Evolutionary conservation across 2,329 filamentous ascomycete species (phyloP), one percentile per base, ranked within the genome.

Genomic region (Aspergillus sp.): DNA sequence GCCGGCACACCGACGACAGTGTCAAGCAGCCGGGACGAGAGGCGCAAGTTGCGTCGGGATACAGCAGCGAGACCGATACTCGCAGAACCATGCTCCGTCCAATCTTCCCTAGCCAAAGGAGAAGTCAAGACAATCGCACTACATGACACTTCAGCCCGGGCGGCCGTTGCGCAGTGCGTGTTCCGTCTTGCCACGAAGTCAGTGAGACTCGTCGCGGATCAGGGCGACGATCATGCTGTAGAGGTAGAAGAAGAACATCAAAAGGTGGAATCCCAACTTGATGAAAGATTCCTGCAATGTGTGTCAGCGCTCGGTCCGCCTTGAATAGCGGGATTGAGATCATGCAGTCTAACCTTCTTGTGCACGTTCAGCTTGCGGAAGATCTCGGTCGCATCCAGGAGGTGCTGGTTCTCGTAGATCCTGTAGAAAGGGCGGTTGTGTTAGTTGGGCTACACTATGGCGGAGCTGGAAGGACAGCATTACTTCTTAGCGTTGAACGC

Each of bases 191-290:
- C 68, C 67, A 61, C 72, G 71, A 66, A 78, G 69, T 89, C 89
- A 96, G 80, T 92, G 87, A 62, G 90, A 87, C 82, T 99, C 95
- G 79, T 98, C 95, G 74, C 90, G 89, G 83, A 99, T 99, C 65
- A 99, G 86, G 68, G 95, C 94, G 66, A 97, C 94, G 70, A 95
- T 95, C 91, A 95, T 96, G 89, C 91, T 96, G 87, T 97, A 97
- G 59, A 99, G 90, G 82, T 99, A 99, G 87, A 98, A 99, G 88
- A 99, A 99, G 87, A 99, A 99, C 92, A 99, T 97, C 81, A 99
- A 79, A 63, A 99, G 84, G 80, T 99, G 95, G 85, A 99, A 99
- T 59, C 94, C 95, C 47, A 99, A 91, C 84, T 99, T 99, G 83
- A 95, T 89, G 79, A 99, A 99, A 0, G 95, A 98, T 87, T 99